Base-by-base conservation (phyloP, 2,329 filamentous ascomycete species). In the Bertia moriformis region DNA sequence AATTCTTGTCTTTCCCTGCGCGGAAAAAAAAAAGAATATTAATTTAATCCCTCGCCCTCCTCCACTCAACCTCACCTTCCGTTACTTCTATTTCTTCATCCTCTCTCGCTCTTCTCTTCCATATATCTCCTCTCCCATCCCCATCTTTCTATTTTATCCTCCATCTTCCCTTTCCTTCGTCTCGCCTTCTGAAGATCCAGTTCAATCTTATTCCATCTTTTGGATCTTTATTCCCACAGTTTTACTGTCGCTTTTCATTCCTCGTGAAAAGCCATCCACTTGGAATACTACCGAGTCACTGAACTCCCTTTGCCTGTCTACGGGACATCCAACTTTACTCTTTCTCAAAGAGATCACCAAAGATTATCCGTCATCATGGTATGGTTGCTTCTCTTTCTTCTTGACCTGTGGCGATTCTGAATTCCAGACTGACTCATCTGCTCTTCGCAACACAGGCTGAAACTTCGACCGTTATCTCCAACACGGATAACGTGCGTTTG, bases 401-500 rank as follows among this genome's bases (percentile, higher is more conserved):
- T n/a, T n/a, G n/a, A n/a, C n/a, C n/a, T n/a, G n/a, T n/a, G n/a
- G n/a, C n/a, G n/a, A n/a, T n/a, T n/a, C n/a, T n/a, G n/a, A n/a
- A n/a, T n/a, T n/a, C n/a, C n/a, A n/a, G n/a, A 7, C 10, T 35
- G 32, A 35, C 32, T 35, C 32, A 35, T 35, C 7, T 15, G 12
- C 32, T 12, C 32, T n/a, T 35, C 32, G 10, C 32, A 40, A 30
- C 38, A 38, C 38, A 60, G 58, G 53, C 53, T 51, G 57, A 58
- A 49, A 42, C 48, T 42, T 60, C 60, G 48, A 61, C 58, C 43
- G 54, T 55, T 50, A 43, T 64, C 55, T 65, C 62, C 53, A 61
- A 62, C 48, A 60, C 58, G 54, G 58, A 58, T 54, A 62, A 61
- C 59, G 59, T 62, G 52, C 54, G 58, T 59, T 54, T 47, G 44